Percentiles rank a stretch among this genome's conserved stretches.
Conservation (phyloP, 192 early-diverging fungal species). For the Phycomyces blakesleeanus region DNA sequence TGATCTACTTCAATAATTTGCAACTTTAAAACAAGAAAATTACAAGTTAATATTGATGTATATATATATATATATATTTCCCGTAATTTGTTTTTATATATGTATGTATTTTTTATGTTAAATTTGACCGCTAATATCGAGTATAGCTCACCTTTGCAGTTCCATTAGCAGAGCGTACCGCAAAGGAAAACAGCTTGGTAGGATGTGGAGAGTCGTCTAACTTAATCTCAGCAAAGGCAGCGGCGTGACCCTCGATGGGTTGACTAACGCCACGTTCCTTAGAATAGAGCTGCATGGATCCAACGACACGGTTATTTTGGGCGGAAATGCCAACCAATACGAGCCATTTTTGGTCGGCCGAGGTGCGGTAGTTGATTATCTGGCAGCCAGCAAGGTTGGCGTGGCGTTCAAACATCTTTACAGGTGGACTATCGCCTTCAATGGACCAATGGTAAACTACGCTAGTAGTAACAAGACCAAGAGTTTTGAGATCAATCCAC, state of each 20-base stretch:
- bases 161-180: conserved; percentile 72
- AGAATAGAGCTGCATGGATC: conserved; percentile 95
- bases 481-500: conserved; percentile 83
- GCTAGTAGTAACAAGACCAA: conserved; percentile 85
- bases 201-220: conserved; percentile 72
- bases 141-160: conserved; percentile 62
- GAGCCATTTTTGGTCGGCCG: conserved; percentile 92
- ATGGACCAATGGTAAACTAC: conserved; percentile 97
- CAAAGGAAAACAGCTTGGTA: conserved; percentile 91
- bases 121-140: neutral
- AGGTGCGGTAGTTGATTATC: conserved; percentile 95
- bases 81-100: neutral
- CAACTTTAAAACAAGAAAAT: conserved; percentile 58
- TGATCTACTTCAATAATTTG: conserved; percentile 97
- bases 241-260: conserved; percentile 94
- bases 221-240: conserved; percentile 88
- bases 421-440: conserved; percentile 80
- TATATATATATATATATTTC: neutral
- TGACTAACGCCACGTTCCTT: conserved; percentile 91
- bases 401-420: conserved; percentile 94
- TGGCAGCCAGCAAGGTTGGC: conserved; percentile 77
- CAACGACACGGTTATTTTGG: conserved; percentile 84
- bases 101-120: neutral
- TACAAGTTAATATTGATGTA: neutral
- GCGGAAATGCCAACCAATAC: conserved; percentile 92